phyloP scores from a whole-genome alignment of 2,329 filamentous ascomycete genomes.

The Bisporella sp. region DNA sequence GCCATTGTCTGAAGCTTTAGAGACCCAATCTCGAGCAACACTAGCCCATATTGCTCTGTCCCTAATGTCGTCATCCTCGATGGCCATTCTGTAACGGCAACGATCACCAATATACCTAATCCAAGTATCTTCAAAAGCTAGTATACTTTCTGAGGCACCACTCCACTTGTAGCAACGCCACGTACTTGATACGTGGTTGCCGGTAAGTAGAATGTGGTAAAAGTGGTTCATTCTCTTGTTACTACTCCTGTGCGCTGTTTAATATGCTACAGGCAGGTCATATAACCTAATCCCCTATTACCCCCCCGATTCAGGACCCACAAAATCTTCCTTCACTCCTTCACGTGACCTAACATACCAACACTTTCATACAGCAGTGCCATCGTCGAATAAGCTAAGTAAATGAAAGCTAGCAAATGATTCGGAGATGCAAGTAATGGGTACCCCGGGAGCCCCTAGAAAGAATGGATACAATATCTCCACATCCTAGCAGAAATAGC shows the following conservation, averaged over 20 bases:
- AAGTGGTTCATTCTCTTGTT: too few relatives aligned
- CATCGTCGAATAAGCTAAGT: constrained; percentile 82
- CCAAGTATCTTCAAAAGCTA: constrained; percentile 77
- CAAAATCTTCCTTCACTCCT: too few relatives aligned
- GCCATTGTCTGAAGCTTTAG: constrained; percentile 17
- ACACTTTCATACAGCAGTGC: constrained; percentile 72
- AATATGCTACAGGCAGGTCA: too few relatives aligned
- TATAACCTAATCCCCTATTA: too few relatives aligned
- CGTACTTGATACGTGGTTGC: too few relatives aligned
- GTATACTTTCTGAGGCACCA: too few relatives aligned
- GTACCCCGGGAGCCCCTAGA: constrained; percentile 67
- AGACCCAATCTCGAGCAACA: constrained; percentile 76
- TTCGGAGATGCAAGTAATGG: constrained; percentile 50
- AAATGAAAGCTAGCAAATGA: constrained; percentile 62
- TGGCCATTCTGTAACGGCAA: constrained; percentile 75
- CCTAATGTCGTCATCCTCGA: constrained; percentile 69
- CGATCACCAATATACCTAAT: constrained; percentile 77
- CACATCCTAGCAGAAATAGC: neutral
- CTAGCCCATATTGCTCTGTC: constrained; percentile 70
- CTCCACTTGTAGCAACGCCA: too few relatives aligned
- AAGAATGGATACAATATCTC: constrained; percentile 72
- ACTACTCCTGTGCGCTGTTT: too few relatives aligned
- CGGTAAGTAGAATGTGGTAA: too few relatives aligned
- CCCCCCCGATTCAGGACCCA: too few relatives aligned
- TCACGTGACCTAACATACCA: too few relatives aligned